These are phyloP conservation scores for Tuctoria greenei DNA, from an alignment of 176 grass and related monocot species.

Conservation along the genomic window DNA sequence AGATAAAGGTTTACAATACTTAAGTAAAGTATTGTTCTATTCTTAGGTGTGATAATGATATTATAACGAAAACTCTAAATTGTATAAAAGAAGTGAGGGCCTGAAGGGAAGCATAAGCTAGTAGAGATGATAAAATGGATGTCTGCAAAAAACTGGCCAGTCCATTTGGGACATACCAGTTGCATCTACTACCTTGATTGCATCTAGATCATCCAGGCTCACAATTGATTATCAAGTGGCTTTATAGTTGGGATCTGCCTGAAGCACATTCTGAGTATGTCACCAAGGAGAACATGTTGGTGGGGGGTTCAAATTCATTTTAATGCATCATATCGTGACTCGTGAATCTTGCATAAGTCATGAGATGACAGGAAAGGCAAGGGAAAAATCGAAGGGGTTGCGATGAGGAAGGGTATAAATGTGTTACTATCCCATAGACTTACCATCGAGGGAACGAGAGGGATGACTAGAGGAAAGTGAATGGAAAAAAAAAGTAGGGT, in stretches of 20 bases:
- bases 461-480: no score
- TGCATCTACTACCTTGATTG: constrained; percentile 92
- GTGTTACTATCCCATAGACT: no score
- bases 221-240: constrained; percentile 60
- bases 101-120: no score
- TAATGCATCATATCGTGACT: no score
- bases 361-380: no score
- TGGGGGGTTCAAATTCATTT: no score
- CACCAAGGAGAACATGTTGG: no score
- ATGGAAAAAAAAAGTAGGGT: no score
- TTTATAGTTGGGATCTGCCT: constrained; percentile 65
- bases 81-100: neutral
- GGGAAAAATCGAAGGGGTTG: no score
- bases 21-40: neutral
- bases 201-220: constrained; percentile 71
- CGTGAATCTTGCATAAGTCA: no score
- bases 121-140: neutral
- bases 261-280: constrained; percentile 35
- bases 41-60: neutral
- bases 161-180: constrained; percentile 92
- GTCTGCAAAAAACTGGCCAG: constrained; percentile 79
- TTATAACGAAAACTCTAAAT: neutral
- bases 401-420: no score
- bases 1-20: neutral
- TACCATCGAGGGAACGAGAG: no score